A percentile compares a stretch with the other conserved stretches of the same genome.
Evolutionary conservation across 352 stramenopile genomes (phyloP).

Genomic region (Globisporangium barbulae): DNA sequence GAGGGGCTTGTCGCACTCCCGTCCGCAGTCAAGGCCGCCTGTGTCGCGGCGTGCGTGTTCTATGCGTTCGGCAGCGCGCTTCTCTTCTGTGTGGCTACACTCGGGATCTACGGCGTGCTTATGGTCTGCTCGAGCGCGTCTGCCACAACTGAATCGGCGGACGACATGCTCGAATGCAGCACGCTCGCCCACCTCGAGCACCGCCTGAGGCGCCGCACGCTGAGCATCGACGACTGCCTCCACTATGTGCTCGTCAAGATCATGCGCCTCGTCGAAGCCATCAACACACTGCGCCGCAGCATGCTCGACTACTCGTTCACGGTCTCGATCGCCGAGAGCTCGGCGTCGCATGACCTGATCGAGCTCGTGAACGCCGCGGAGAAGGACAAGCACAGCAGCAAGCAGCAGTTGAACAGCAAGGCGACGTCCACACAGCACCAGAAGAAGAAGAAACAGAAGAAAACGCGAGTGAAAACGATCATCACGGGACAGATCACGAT

Average conservation of each 20-base stretch:
- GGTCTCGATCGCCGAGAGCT: conserved; percentile 13
- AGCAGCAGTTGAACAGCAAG: conserved; percentile 8
- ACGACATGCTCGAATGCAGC: conserved; percentile 18
- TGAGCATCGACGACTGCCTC: conserved; percentile 11
- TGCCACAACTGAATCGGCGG: conserved; percentile 8
- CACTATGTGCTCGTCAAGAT: conserved; percentile 17
- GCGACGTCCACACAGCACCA: not conserved
- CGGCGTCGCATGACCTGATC: conserved; percentile 12
- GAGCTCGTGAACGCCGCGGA: conserved; percentile 12
- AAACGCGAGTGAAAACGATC: conserved; percentile 4
- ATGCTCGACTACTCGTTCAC: conserved; percentile 22
- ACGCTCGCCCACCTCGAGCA: conserved; percentile 15
- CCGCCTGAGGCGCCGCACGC: conserved; percentile 8
- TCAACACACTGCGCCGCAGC: conserved; percentile 18
- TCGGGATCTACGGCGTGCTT: conserved; percentile 7
- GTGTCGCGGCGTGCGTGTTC: conserved; percentile 11
- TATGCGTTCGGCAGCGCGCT: conserved; percentile 14
- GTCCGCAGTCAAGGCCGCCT: conserved; percentile 6
- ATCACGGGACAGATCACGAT: conserved; percentile 13
- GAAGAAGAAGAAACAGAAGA: conserved; percentile 9
- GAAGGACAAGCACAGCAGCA: conserved; percentile 6
- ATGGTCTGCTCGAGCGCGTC: not conserved
- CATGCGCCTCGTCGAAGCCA: conserved; percentile 12
- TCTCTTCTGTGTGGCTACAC: conserved; percentile 12
- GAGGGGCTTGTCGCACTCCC: conserved; percentile 12